Evolutionary conservation across 257 asterid genomes (phyloP), one percentile per base, ranked within the genome.

Genomic region (Rauvolfia tetraphylla): DNA sequence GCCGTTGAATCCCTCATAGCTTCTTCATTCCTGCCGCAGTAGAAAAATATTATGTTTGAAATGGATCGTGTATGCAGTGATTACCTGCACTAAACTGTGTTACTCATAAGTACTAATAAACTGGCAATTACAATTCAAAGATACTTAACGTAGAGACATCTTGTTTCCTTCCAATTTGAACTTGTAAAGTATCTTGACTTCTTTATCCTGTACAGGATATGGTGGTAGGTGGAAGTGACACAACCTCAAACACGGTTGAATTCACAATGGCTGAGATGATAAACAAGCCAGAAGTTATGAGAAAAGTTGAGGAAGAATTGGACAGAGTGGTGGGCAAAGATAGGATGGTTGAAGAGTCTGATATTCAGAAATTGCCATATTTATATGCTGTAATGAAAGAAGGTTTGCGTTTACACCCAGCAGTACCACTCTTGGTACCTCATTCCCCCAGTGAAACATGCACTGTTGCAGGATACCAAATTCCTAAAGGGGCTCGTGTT

Each of bases 201-300:
- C 17, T 78, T 33, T 27, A 17, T 17, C 44, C 59, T 39, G 63
- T 56, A 38, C 79, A 91, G 95, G 95, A 90, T 56, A 88, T 91
- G 95, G 88, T 91, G 0, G 93, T 89, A 0, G 97, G 91, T 7
- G 97, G 98, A 22, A 89, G 91, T 0, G 96, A 93, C 59, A 89
- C 97, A 14, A 87, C 96, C 31, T 82, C 98, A 15, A 93, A 85
- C 85, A 58, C 88, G 0, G 59, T 89, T 11, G 98, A 93, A 68
- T 91, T 65, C 44, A 90, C 96, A 48, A 41, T 93, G 79, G 89
- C 97, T 0, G 94, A 93, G 74, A 81, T 93, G 78, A 83, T 91
- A 86, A 88, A 87, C 79, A 85, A 87, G 7, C 91, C 97, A 31
- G 73, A 87, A 0, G 78, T 83, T 14, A 46, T 93, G 42, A 80